Evolutionary conservation across 805 yeast genomes (phyloP).

Genomic region (Saccharomyces eubayanus): DNA sequence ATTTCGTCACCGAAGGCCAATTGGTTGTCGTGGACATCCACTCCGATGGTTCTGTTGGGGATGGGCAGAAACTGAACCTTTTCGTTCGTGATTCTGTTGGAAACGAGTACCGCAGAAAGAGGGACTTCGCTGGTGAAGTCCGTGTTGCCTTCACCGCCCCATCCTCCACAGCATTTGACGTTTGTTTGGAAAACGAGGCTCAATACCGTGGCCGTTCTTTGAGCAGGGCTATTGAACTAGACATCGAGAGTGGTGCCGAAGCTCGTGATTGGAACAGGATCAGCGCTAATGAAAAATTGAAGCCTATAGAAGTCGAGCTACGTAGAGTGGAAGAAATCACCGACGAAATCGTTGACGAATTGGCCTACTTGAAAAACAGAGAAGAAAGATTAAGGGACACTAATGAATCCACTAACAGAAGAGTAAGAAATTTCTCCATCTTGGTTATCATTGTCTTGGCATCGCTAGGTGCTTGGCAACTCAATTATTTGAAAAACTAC

Average conservation of each 20-base stretch:
- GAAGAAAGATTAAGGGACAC: slow-evolving; percentile 94
- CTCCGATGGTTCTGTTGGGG: slow-evolving; percentile 68
- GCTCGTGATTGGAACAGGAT: slow-evolving; percentile 97
- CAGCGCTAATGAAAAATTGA: slow-evolving; percentile 86
- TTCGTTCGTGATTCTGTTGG: slow-evolving; percentile 69
- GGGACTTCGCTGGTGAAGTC: slow-evolving; percentile 63
- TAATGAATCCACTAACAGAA: slow-evolving; percentile 88
- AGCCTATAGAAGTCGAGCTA: slow-evolving; percentile 85
- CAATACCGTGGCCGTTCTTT: slow-evolving; percentile 35
- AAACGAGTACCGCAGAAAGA: slow-evolving; percentile 72
- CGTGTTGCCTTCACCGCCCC: slow-evolving; percentile 81
- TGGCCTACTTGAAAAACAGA: slow-evolving; percentile 76
- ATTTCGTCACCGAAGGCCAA: slow-evolving; percentile 77
- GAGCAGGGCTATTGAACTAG: slow-evolving; percentile 74
- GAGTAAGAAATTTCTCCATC: slow-evolving; percentile 83
- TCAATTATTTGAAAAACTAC: slow-evolving; percentile 83
- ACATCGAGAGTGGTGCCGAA: slow-evolving; percentile 89
- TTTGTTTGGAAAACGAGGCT: slow-evolving; percentile 74
- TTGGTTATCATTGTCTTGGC: slow-evolving; percentile 60
- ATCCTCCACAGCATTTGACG: slow-evolving; percentile 76
- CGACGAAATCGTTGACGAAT: slow-evolving; percentile 69
- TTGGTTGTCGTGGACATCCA: slow-evolving; percentile 78
- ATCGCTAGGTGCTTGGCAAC: slow-evolving; percentile 85
- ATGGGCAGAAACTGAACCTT: slow-evolving; percentile 75
- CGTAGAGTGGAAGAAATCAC: slow-evolving; percentile 80